These are phyloP conservation scores for Wickerhamomyces bisporus DNA, from an alignment of 805 yeast genomes.

Conservation along the genomic window DNA sequence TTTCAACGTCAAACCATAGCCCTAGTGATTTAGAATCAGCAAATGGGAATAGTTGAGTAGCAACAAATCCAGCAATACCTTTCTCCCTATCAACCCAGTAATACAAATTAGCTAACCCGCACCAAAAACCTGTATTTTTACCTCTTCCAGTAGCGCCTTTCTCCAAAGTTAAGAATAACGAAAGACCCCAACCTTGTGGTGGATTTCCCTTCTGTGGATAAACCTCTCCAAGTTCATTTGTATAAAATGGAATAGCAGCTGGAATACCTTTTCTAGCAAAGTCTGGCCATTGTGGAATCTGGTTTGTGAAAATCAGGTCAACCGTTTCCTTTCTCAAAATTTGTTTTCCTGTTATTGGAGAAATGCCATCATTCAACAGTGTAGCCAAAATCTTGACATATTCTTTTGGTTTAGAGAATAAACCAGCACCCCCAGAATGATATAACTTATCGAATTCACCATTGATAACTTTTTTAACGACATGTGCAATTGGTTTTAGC, in stretches of 20 bases:
- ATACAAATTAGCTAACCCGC: slow-evolving; percentile 34
- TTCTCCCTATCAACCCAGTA: slow-evolving; percentile 38
- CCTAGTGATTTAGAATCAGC: slow-evolving; percentile 17
- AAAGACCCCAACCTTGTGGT: slow-evolving; percentile 30
- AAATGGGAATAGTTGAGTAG: slow-evolving; percentile 35
- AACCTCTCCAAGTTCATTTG: slow-evolving; percentile 15
- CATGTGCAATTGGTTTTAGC: slow-evolving; percentile 8
- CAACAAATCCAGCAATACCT: slow-evolving; percentile 35
- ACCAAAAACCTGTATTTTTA: slow-evolving; percentile 33
- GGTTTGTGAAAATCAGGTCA: slow-evolving; percentile 27
- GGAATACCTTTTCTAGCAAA: slow-evolving; percentile 15
- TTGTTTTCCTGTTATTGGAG: slow-evolving; percentile 28
- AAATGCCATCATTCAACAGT: slow-evolving; percentile 37
- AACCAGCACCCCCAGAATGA: slow-evolving; percentile 41
- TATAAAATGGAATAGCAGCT: slow-evolving; percentile 9
- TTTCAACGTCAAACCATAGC: slow-evolving; percentile 18
- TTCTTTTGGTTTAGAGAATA: slow-evolving; percentile 35
- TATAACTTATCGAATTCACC: slow-evolving; percentile 8
- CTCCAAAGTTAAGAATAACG: slow-evolving; percentile 23
- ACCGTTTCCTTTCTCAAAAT: slow-evolving; percentile 30
- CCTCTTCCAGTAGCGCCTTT: slow-evolving; percentile 33
- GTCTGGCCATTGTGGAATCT: slow-evolving; percentile 26
- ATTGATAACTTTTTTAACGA: slow-evolving; percentile 6
- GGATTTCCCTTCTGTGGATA: slow-evolving; percentile 22
- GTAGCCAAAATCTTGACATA: slow-evolving; percentile 34